phyloP scores from a whole-genome alignment of 352 stramenopile genomes.

The Poterioochromonas sp. region DNA sequence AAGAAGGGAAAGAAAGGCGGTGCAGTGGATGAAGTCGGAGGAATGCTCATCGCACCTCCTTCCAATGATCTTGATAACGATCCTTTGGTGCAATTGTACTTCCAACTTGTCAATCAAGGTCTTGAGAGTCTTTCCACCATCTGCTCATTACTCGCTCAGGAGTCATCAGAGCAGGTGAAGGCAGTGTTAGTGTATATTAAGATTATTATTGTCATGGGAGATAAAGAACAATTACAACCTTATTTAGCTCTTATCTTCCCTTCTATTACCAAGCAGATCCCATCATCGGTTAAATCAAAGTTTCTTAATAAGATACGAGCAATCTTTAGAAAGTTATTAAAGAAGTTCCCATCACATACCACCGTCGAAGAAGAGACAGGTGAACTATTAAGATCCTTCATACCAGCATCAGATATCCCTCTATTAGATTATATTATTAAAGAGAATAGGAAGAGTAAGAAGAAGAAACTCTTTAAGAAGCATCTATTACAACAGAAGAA shows the following conservation, averaged over 20 bases:
- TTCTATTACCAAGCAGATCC: neutral
- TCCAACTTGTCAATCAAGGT: neutral
- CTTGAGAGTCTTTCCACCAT: neutral
- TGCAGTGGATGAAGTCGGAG: no score
- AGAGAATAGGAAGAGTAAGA: neutral
- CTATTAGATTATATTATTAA: conserved; percentile 19
- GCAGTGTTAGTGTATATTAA: neutral
- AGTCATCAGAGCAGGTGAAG: conserved; percentile 1
- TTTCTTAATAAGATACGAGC: neutral
- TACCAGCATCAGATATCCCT: neutral
- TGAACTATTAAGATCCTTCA: neutral
- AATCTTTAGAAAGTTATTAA: conserved; percentile 17
- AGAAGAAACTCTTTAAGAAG: neutral
- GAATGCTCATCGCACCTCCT: no score
- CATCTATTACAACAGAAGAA: no score
- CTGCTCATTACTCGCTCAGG: neutral
- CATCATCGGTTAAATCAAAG: neutral
- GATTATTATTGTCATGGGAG: neutral
- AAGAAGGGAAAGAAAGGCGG: no score
- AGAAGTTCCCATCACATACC: neutral
- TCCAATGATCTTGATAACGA: no score
- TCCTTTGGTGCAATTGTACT: no score
- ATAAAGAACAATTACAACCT: neutral
- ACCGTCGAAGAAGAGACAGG: neutral
- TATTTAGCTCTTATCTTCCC: neutral